Base-by-base conservation (phyloP, 2,329 filamentous ascomycete species). In the Mycosphaerella sp. region DNA sequence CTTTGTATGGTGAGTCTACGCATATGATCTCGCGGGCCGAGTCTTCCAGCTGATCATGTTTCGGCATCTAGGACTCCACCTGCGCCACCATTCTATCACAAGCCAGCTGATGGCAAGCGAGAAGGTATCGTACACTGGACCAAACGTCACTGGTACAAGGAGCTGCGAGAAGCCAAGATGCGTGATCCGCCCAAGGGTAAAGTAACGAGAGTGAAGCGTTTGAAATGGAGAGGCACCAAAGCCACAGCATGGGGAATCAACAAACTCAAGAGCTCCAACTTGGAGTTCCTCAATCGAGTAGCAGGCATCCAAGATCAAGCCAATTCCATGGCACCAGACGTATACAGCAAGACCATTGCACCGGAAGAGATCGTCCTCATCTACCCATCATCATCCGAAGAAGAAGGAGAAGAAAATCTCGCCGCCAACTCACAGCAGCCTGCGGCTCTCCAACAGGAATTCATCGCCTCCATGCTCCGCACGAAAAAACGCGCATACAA, bases 71-170 rank as follows among this genome's bases (percentile, higher is more conserved):
- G 34, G 60, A 75, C 74, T 0, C 74, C 74, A 3, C 73, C 73
- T 5, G 66, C 71, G 5, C 73, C 73, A 7, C 74, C 73, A 8
- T 56, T 61, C 45, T 62, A 76, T 1, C 62, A 63, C 10, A 70
- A 69, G 49, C 73, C 74, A 0, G 62, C 60, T 12, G 67, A 71
- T 34, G 73, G 73, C 41, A 56, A 45, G 43, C 75, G 74, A 54
- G 74, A 76, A 59, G 66, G 58, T 44, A 69, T 69, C 29, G 55
- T 71, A 41, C 73, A 74, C 60, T 74, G 74, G 56, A 64, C 73
- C 17, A 72, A 74, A 59, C 66, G 74, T 6, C 73, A 72, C 63
- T 76, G 73, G 74, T 70, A 75, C 60, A 69, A 73, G 51, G 73
- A 76, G 59, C 71, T 76, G 9, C 70, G 73, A 4, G 66, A 67